A percentile compares a stretch with the other conserved stretches of the same genome.
Evolutionary conservation across 78 protist species (phyloP).

Genomic region (Capsaspora owczarzaki): DNA sequence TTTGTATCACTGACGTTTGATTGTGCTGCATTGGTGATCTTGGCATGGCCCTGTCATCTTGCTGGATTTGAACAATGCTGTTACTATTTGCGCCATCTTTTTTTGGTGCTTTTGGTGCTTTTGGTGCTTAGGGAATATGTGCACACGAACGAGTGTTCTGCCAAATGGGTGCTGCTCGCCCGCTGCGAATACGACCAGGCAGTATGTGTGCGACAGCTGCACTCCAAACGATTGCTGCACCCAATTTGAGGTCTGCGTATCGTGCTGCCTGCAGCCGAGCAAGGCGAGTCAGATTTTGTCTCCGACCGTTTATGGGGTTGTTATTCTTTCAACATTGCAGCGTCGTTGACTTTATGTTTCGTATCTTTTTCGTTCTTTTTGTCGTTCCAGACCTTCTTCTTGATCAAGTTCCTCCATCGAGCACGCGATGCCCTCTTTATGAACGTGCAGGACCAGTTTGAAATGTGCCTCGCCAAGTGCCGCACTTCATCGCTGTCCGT

Average conservation of each 20-base stretch:
- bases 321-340: not conserved
- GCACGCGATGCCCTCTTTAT: not conserved
- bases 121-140: no score
- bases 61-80: no score
- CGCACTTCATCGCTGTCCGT: not conserved
- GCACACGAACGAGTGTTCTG: no score
- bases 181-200: not conserved
- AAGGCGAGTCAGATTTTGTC: not conserved
- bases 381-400: not conserved
- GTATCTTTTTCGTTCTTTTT: not conserved
- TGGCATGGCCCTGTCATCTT: no score
- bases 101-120: no score
- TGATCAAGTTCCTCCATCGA: not conserved
- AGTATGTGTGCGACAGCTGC: not conserved
- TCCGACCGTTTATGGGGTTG: not conserved
- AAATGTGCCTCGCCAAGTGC: not conserved
- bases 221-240: not conserved
- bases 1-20: no score
- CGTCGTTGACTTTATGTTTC: not conserved
- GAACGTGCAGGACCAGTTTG: not conserved
- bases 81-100: no score
- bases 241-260: not conserved
- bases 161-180: not conserved
- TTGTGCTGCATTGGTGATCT: no score
- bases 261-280: not conserved